These are phyloP conservation scores for Diplocarpon mali DNA, from an alignment of 2,329 filamentous ascomycete species.

Conservation along the genomic window DNA sequence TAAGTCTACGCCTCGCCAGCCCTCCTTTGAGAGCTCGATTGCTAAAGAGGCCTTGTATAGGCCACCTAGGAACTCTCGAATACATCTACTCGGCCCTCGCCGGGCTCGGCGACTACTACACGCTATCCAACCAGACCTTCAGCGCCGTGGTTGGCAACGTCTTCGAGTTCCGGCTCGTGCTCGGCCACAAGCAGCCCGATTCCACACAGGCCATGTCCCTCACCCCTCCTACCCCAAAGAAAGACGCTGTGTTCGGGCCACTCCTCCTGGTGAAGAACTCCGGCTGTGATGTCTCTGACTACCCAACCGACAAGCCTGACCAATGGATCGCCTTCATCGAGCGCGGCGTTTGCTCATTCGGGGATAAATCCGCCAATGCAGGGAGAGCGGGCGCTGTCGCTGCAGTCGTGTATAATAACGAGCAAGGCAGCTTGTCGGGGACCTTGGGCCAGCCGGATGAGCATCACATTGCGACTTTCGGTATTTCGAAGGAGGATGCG, in stretches of 20 bases:
- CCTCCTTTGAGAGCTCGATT: slow-evolving; percentile 3
- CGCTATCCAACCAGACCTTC: slow-evolving; percentile 51
- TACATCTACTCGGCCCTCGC: slow-evolving; percentile 49
- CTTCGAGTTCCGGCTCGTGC: slow-evolving; percentile 44
- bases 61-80: slow-evolving; percentile 51
- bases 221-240: slow-evolving; percentile 52
- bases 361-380: slow-evolving; percentile 56
- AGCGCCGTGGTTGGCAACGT: slow-evolving; percentile 50
- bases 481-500: slow-evolving; percentile 50
- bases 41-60: slow-evolving; percentile 29
- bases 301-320: slow-evolving; percentile 44
- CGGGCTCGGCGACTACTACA: slow-evolving; percentile 49
- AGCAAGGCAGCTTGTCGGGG: slow-evolving; percentile 46
- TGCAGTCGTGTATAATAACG: slow-evolving; percentile 52
- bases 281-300: slow-evolving; percentile 56
- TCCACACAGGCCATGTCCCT: slow-evolving; percentile 49
- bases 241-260: slow-evolving; percentile 46
- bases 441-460: slow-evolving; percentile 53
- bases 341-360: slow-evolving; percentile 62
- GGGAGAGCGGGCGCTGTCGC: slow-evolving; percentile 59
- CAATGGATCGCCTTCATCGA: slow-evolving; percentile 56
- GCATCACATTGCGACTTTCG: slow-evolving; percentile 57
- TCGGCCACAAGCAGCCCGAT: slow-evolving; percentile 40
- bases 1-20: slow-evolving; percentile 23
- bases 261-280: slow-evolving; percentile 49